These are phyloP conservation scores for Corrigiola litoralis DNA, from an alignment of 179 eudicot species.

Conservation along the genomic window DNA sequence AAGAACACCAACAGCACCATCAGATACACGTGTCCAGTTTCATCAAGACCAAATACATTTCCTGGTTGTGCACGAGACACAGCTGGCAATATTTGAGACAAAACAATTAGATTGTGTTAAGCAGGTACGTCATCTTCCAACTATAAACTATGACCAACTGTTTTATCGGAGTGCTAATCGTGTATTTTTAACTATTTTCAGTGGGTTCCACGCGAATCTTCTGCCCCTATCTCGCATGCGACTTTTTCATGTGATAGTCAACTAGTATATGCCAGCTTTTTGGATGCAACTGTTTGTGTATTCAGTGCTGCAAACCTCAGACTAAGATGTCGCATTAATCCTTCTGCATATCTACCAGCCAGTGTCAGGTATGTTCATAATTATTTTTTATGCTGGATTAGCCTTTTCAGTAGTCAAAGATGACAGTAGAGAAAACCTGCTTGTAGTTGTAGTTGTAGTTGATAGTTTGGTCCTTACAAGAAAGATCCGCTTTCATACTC, in stretches of 20 bases:
- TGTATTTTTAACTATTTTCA: conserved; percentile 25
- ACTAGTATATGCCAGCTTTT: conserved; percentile 76
- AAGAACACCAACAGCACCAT: conserved; percentile 53
- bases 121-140: conserved; percentile 41
- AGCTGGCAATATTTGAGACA: conserved; percentile 78
- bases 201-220: conserved; percentile 76
- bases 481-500: background rate
- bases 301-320: conserved; percentile 66
- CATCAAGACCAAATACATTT: conserved; percentile 91
- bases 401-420: background rate
- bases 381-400: background rate
- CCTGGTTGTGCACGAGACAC: conserved; percentile 87
- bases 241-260: conserved; percentile 94
- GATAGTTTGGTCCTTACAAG: background rate
- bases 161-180: conserved; percentile 10
- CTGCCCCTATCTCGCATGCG: conserved; percentile 82
- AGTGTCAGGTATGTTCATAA: conserved; percentile 45
- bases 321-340: conserved; percentile 75
- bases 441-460: background rate
- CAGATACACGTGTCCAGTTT: conserved; percentile 92
- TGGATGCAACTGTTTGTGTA: conserved; percentile 80
- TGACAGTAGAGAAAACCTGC: no score
- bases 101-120: conserved; percentile 71
- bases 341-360: conserved; percentile 70
- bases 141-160: background rate